Evolutionary conservation across 768 basidiomycete genomes (phyloP).

Genomic region (Pisolithus orientalis): DNA sequence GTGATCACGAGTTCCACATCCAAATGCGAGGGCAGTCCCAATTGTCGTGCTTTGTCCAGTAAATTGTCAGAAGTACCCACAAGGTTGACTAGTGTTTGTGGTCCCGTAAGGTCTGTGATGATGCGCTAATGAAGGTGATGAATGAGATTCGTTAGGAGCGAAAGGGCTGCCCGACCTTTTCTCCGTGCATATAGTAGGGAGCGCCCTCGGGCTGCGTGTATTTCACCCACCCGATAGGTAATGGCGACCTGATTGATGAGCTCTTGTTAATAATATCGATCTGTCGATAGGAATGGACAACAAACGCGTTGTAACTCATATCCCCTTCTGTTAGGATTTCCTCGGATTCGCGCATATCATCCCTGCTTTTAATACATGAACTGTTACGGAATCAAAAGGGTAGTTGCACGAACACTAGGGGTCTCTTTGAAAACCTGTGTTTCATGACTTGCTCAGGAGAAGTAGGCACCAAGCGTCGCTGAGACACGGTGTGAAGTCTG

Average conservation of each 20-base stretch:
- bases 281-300: neutral
- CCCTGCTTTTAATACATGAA: neutral
- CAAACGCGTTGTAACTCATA: constrained; percentile 2
- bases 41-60: neutral
- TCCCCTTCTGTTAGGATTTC: neutral
- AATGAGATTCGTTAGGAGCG: neutral
- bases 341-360: neutral
- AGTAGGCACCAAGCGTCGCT: too few relatives aligned
- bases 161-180: constrained; percentile 27
- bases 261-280: neutral
- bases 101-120: neutral
- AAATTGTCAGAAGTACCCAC: neutral
- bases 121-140: neutral
- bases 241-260: neutral
- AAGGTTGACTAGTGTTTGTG: neutral
- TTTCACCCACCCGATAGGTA: neutral
- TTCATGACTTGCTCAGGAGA: neutral
- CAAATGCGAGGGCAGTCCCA: neutral
- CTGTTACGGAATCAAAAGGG: neutral
- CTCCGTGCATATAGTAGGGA: constrained; percentile 41
- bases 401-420: neutral
- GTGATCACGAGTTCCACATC: constrained; percentile 3
- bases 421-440: neutral
- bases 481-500: too few relatives aligned
- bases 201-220: constrained; percentile 47